Evolutionary conservation across 2,329 filamentous ascomycete species (phyloP).

Genomic region (Stenocarpella maydis): DNA sequence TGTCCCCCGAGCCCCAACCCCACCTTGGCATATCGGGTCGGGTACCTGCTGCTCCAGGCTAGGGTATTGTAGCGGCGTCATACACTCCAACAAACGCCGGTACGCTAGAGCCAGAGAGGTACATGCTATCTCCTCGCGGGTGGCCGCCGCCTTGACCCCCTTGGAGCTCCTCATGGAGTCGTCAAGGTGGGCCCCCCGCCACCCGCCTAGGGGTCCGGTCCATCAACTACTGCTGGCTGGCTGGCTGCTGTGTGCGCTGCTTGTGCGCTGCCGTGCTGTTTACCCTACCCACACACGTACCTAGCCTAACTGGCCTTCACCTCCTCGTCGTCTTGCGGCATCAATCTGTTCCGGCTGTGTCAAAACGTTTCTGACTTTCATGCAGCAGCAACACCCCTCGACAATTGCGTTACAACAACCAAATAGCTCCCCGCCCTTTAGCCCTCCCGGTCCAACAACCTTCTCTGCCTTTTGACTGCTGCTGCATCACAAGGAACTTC

Average conservation of each 20-base stretch:
- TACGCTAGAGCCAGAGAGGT: constrained; percentile 1
- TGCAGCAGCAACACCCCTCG: constrained; percentile 41
- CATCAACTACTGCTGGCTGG: not conserved
- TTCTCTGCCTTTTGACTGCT: not conserved
- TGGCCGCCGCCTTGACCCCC: constrained; percentile 2
- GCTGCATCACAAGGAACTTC: constrained; percentile 17
- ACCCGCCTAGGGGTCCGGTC: constrained; percentile 9
- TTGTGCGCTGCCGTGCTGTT: not conserved
- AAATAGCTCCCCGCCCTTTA: constrained; percentile 23
- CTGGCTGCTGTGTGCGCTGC: too few relatives aligned
- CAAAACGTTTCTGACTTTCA: constrained; percentile 51
- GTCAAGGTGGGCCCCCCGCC: constrained; percentile 5
- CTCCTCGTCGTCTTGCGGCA: constrained; percentile 47
- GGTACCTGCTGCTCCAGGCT: constrained; percentile 9
- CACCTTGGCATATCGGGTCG: constrained; percentile 7
- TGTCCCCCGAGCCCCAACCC: not conserved
- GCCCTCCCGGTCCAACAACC: not conserved
- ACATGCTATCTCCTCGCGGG: constrained; percentile 7
- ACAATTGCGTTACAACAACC: constrained; percentile 20
- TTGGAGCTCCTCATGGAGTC: constrained; percentile 9
- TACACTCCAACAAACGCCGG: too few relatives aligned
- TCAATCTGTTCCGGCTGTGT: constrained; percentile 48
- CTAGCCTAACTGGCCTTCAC: too few relatives aligned
- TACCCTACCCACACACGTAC: too few relatives aligned
- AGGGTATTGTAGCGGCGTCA: not conserved